phyloP scores from a whole-genome alignment of 352 stramenopile species.

The Pythium rishiriense region DNA sequence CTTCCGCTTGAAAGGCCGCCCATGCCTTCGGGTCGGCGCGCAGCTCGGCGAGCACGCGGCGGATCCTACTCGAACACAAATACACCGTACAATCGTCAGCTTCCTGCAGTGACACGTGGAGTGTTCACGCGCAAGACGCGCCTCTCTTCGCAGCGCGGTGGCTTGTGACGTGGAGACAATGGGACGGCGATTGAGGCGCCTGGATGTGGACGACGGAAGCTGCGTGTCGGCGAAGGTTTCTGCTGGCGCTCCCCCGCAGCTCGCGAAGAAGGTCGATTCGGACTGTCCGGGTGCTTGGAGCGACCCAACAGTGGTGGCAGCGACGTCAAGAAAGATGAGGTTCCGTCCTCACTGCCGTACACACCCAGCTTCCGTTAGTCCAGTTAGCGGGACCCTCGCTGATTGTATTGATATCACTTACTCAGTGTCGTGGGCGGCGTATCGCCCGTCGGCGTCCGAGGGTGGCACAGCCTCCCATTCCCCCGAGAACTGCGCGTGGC shows the following conservation, averaged over 20 bases:
- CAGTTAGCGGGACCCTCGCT: not conserved
- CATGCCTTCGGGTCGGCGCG: constrained; percentile 55
- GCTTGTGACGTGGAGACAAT: constrained; percentile 24
- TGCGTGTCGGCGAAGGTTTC: not conserved
- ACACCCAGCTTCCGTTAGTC: not conserved
- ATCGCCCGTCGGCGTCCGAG: constrained; percentile 20
- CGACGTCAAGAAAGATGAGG: constrained; percentile 15
- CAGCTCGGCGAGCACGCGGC: constrained; percentile 53
- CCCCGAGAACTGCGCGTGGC: constrained; percentile 32
- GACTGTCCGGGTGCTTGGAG: constrained; percentile 1
- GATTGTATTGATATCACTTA: not conserved
- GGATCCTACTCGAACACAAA: constrained; percentile 36
- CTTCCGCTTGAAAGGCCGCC: constrained; percentile 53
- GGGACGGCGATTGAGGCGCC: not conserved
- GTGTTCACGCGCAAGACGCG: not conserved
- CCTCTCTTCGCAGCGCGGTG: constrained; percentile 35
- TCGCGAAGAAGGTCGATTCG: constrained; percentile 4
- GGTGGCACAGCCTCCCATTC: constrained; percentile 48
- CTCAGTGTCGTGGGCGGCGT: constrained; percentile 10
- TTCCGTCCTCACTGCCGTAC: constrained; percentile 9
- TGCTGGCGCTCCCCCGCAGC: not conserved
- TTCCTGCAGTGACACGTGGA: not conserved
- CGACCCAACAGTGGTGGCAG: constrained; percentile 18
- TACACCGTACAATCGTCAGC: not conserved
- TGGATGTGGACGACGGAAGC: constrained; percentile 8